Conservation (phyloP, 2,329 filamentous ascomycete species). For the Xylariales sp. region DNA sequence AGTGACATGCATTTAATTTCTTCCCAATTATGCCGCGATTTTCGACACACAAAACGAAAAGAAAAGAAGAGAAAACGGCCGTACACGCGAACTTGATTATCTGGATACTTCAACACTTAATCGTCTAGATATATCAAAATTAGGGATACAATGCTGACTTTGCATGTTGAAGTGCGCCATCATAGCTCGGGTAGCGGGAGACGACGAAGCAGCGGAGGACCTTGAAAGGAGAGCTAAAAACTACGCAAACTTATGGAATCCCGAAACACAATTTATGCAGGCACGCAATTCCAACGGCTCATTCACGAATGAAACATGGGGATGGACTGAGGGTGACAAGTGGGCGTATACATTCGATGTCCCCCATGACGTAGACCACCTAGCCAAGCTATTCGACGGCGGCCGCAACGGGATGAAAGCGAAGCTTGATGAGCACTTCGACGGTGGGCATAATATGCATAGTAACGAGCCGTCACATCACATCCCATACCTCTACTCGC, state of each 20-base stretch:
- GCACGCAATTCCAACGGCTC: slow-evolving; percentile 59
- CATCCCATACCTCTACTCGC: slow-evolving; percentile 59
- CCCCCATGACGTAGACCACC: slow-evolving; percentile 57
- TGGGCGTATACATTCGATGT: slow-evolving; percentile 64
- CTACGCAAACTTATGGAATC: slow-evolving; percentile 57
- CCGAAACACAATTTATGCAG: slow-evolving; percentile 59
- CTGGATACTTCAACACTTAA: too few relatives aligned
- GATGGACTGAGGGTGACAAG: slow-evolving; percentile 62
- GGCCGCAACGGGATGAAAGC: slow-evolving; percentile 52
- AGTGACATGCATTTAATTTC: slow-evolving; percentile 1
- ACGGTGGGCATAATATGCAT: slow-evolving; percentile 59
- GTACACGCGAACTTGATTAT: not conserved
- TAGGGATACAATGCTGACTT: slow-evolving; percentile 1
- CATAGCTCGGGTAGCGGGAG: slow-evolving; percentile 53
- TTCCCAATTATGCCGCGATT: not conserved
- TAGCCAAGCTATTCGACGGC: slow-evolving; percentile 55
- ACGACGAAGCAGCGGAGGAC: slow-evolving; percentile 47
- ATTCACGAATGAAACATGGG: slow-evolving; percentile 57
- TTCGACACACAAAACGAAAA: not conserved
- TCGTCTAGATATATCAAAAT: not conserved
- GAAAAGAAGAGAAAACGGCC: not conserved
- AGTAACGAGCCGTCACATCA: slow-evolving; percentile 62
- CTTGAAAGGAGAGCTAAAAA: slow-evolving; percentile 54
- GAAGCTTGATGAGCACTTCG: slow-evolving; percentile 59
- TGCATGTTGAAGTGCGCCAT: slow-evolving; percentile 49